Conservation (phyloP, 768 basidiomycete species). For the Tephrocybe sp. region DNA sequence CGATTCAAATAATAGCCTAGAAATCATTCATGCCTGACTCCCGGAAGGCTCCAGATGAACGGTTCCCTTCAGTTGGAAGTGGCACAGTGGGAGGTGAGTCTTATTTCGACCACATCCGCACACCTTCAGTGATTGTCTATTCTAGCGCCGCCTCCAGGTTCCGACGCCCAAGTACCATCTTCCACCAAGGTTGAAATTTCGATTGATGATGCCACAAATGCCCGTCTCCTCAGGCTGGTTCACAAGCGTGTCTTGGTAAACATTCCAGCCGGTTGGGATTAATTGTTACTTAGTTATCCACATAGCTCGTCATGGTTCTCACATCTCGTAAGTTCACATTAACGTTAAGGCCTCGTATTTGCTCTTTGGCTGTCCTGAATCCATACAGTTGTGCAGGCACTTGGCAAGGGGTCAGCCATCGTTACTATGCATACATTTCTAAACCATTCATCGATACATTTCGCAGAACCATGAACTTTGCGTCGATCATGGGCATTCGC, state of each 20-base stretch:
- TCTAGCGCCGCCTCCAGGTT: constrained; percentile 27
- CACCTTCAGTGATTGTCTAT: too few species aligned
- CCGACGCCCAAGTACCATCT: constrained; percentile 40
- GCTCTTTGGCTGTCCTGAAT: too few species aligned
- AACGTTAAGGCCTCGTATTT: not conserved
- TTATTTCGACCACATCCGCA: too few species aligned
- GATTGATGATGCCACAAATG: constrained; percentile 44
- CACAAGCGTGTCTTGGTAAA: constrained; percentile 44
- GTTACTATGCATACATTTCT: too few species aligned
- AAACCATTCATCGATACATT: too few species aligned
- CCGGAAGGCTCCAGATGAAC: too few species aligned
- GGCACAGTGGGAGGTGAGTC: too few species aligned
- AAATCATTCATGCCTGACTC: too few species aligned
- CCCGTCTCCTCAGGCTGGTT: constrained; percentile 43
- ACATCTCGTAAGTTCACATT: constrained; percentile 41
- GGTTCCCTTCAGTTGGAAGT: too few species aligned
- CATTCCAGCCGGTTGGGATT: not conserved
- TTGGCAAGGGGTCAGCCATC: constrained; percentile 43
- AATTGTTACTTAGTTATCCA: not conserved
- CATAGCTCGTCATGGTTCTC: constrained; percentile 42
- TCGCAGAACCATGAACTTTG: constrained; percentile 46
- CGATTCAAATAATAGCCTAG: too few species aligned
- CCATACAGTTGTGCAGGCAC: constrained; percentile 40
- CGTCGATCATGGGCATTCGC: constrained; percentile 47
- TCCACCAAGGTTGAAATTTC: constrained; percentile 24